Conservation (phyloP, 2,329 filamentous ascomycete species). For the Ophiocordyceps camponoti-saundersi region DNA sequence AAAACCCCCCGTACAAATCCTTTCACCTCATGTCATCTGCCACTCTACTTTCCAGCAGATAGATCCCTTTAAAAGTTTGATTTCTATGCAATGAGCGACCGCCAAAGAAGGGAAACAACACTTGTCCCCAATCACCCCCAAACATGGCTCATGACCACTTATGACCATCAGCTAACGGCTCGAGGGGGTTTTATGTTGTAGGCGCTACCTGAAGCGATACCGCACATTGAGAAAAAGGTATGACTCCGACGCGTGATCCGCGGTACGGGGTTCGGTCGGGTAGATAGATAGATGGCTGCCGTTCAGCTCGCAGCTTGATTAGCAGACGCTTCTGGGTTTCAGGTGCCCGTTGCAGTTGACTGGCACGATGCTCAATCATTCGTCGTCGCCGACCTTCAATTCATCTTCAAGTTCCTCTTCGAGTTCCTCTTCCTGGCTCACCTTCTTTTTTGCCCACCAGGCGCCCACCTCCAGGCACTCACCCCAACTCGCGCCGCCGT, state of each 20-base stretch:
- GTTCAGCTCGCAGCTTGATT: not conserved
- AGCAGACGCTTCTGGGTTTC: not conserved
- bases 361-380: not conserved
- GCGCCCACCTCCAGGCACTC: conserved; percentile 79
- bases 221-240: conserved; percentile 73
- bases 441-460: conserved; percentile 68
- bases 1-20: too few species aligned
- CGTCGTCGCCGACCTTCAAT: not conserved
- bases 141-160: not conserved
- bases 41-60: not conserved
- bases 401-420: not conserved
- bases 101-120: not conserved
- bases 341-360: not conserved
- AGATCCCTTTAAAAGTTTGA: not conserved
- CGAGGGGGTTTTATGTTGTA: conserved; percentile 18
- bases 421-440: not conserved
- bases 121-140: not conserved
- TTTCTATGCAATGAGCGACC: not conserved
- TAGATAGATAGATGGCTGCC: not conserved
- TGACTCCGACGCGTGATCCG: conserved; percentile 24
- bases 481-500: conserved; percentile 62
- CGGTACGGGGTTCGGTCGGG: not conserved
- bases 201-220: conserved; percentile 87
- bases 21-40: not conserved
- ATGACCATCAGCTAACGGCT: conserved; percentile 1